phyloP scores from a whole-genome alignment of 352 stramenopile species.

The Globisporangium sylvaticum region DNA sequence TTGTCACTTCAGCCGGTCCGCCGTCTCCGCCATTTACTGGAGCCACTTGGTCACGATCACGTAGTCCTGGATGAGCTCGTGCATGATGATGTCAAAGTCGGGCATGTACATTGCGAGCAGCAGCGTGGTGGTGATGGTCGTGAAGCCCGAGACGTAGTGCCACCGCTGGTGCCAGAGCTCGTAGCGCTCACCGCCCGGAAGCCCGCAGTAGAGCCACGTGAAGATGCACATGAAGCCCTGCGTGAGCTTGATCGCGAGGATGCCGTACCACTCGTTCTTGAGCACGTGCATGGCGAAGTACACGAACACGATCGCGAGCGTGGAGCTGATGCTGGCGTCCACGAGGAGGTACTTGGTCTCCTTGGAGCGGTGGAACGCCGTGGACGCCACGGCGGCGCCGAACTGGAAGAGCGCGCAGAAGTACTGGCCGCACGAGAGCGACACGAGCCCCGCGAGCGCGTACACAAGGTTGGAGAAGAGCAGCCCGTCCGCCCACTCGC shows the following conservation, averaged over 20 bases:
- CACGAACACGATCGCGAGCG: conserved; percentile 62
- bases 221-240: conserved; percentile 58
- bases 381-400: conserved; percentile 62
- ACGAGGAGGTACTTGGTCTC: conserved; percentile 80
- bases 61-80: conserved; percentile 68
- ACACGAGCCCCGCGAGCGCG: conserved; percentile 61
- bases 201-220: conserved; percentile 80
- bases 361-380: conserved; percentile 78
- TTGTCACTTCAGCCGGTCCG: neutral
- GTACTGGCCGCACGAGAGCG: conserved; percentile 66
- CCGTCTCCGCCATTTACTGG: conserved; percentile 16
- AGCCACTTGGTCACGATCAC: conserved; percentile 44
- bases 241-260: conserved; percentile 59
- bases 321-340: conserved; percentile 75
- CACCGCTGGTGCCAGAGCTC: conserved; percentile 78
- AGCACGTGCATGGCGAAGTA: conserved; percentile 64
- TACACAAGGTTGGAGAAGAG: conserved; percentile 84
- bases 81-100: conserved; percentile 75
- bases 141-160: conserved; percentile 79
- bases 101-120: conserved; percentile 73
- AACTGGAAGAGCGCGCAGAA: conserved; percentile 71
- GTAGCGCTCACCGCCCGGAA: conserved; percentile 68
- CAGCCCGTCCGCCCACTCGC: conserved; percentile 73
- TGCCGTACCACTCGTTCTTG: conserved; percentile 73
- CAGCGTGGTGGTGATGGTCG: conserved; percentile 70